These are phyloP conservation scores for Sphagnum fallax DNA, from an alignment of 228 moss, liverwort and hornwort genomes.

Conservation along the genomic window DNA sequence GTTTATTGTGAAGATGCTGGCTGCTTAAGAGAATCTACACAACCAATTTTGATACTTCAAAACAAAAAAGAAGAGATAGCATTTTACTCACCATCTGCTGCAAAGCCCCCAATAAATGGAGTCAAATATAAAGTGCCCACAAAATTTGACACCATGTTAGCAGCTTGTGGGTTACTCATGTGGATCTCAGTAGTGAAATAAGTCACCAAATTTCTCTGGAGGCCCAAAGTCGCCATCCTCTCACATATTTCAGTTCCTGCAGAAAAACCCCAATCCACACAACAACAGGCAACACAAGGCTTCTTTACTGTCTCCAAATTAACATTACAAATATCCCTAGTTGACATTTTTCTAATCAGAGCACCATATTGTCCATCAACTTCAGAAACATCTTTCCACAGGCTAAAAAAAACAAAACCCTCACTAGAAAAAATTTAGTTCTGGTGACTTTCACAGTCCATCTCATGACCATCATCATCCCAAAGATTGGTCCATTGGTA, in stretches of 20 bases:
- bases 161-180: constrained; percentile 59
- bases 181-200: constrained; percentile 62
- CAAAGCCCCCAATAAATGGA: constrained; percentile 72
- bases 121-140: constrained; percentile 69
- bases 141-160: constrained; percentile 84
- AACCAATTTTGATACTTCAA: too few species aligned
- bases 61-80: too few species aligned
- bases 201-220: constrained; percentile 68
- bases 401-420: too few species aligned
- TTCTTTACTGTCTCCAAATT: neutral
- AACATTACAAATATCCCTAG: neutral
- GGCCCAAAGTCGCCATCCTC: constrained; percentile 67
- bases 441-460: too few species aligned
- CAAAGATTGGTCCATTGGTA: too few species aligned
- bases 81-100: constrained; percentile 29
- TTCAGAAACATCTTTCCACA: too few species aligned
- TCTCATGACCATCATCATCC: too few species aligned
- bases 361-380: too few species aligned
- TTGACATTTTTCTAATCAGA: neutral
- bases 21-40: too few species aligned
- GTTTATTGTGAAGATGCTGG: too few species aligned
- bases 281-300: neutral
- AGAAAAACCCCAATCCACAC: neutral
- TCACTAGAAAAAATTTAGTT: too few species aligned
- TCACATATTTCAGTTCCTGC: constrained; percentile 76